phyloP scores from a whole-genome alignment of 1,139 yeast genomes.

The Zygosaccharomyces pseudobailii region DNA sequence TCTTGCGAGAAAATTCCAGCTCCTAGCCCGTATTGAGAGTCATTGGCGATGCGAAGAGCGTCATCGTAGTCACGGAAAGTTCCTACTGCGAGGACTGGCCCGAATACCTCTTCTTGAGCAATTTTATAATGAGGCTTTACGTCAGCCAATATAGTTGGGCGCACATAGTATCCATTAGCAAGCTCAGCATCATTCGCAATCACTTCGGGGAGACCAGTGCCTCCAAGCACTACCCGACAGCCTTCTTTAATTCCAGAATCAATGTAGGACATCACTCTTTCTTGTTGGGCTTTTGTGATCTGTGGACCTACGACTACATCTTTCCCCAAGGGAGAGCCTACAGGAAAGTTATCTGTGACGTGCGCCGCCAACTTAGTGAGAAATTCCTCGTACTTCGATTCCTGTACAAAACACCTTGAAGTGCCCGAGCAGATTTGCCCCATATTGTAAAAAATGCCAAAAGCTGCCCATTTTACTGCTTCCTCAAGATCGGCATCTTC shows the following conservation, averaged over 20 bases:
- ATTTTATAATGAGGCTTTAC: slow-evolving; percentile 55
- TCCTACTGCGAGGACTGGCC: slow-evolving; percentile 66
- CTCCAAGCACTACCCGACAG: slow-evolving; percentile 60
- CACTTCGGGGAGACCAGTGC: slow-evolving; percentile 37
- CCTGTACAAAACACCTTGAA: slow-evolving; percentile 76
- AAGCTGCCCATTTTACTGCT: slow-evolving; percentile 54
- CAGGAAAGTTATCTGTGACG: slow-evolving; percentile 48
- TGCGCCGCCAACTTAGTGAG: slow-evolving; percentile 54
- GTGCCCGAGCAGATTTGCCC: slow-evolving; percentile 90
- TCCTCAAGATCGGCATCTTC: slow-evolving; percentile 63
- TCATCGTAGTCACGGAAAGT: slow-evolving; percentile 63
- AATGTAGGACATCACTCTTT: slow-evolving; percentile 64
- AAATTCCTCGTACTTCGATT: slow-evolving; percentile 63
- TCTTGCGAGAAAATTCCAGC: slow-evolving; percentile 70
- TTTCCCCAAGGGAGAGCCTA: slow-evolving; percentile 72
- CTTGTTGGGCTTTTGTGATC: slow-evolving; percentile 64
- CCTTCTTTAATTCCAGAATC: slow-evolving; percentile 66
- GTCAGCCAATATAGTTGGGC: slow-evolving; percentile 66
- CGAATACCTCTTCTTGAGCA: slow-evolving; percentile 67
- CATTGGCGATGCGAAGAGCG: slow-evolving; percentile 58
- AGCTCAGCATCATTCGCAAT: slow-evolving; percentile 60
- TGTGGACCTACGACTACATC: slow-evolving; percentile 69
- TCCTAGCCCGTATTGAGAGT: slow-evolving; percentile 73
- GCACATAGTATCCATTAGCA: slow-evolving; percentile 57
- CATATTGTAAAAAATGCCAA: slow-evolving; percentile 70